These are phyloP conservation scores for Ophiostoma triangulosporum DNA, from an alignment of 2,329 filamentous ascomycete species.

Conservation along the genomic window DNA sequence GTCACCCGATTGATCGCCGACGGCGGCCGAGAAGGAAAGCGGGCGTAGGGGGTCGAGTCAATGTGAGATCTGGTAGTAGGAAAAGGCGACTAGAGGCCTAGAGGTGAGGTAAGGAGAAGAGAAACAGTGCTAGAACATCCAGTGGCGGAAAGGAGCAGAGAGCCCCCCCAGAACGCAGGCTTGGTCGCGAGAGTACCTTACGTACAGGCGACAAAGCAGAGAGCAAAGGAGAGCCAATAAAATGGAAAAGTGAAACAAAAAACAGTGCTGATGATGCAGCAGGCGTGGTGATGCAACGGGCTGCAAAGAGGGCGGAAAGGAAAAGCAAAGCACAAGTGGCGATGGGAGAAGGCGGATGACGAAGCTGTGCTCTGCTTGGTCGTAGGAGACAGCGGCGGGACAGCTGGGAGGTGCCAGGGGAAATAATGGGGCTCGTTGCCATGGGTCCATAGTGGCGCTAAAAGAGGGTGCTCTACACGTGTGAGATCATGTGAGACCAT, in stretches of 20 bases:
- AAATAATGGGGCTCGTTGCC: not conserved
- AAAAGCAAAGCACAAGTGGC: not conserved
- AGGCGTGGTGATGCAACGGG: not conserved
- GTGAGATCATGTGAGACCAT: not conserved
- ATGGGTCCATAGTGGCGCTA: not conserved
- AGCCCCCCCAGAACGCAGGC: not conserved
- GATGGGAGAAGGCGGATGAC: conserved; percentile 9
- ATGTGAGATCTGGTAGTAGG: not conserved
- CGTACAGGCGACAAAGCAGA: not conserved
- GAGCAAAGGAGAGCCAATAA: not conserved
- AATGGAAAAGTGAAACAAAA: not conserved
- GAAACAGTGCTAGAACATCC: conserved; percentile 9
- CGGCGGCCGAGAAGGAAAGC: not conserved
- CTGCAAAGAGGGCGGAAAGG: not conserved
- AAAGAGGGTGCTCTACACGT: not conserved
- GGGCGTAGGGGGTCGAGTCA: not conserved
- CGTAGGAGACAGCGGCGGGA: not conserved
- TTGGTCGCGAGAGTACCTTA: conserved; percentile 1
- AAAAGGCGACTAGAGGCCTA: not conserved
- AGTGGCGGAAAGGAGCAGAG: not conserved
- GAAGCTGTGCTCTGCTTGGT: conserved; percentile 8
- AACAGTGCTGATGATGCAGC: not conserved
- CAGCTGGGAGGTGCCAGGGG: conserved; percentile 1
- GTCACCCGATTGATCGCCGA: not conserved
- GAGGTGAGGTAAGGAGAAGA: not conserved